Conservation (phyloP, 257 asterid species). For the Forsythia viridissima region DNA sequence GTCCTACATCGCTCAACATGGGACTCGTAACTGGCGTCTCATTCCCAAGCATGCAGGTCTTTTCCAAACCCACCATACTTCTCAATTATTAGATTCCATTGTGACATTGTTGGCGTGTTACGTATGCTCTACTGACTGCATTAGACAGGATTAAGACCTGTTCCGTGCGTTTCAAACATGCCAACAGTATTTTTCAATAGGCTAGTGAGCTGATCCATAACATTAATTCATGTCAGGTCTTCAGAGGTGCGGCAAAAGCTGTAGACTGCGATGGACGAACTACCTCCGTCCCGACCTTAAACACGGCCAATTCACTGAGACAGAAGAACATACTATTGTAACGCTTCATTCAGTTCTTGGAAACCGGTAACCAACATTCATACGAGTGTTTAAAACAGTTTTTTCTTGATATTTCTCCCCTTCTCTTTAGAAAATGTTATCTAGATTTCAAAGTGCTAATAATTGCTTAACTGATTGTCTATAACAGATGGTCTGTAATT, state of each 20-base stretch:
- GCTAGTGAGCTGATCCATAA: neutral
- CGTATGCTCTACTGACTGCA: neutral
- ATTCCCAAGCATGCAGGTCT: constrained; percentile 93
- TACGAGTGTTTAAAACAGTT: neutral
- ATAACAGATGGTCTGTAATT: constrained; percentile 82
- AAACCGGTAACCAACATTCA: constrained; percentile 47
- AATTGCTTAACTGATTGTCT: neutral
- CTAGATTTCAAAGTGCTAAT: neutral
- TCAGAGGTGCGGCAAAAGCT: constrained; percentile 93
- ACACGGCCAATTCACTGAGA: constrained; percentile 91
- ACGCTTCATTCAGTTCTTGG: constrained; percentile 95
- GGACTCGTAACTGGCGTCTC: constrained; percentile 97
- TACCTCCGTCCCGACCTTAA: constrained; percentile 96
- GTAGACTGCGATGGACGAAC: constrained; percentile 91
- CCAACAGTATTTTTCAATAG: neutral
- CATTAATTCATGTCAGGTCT: constrained; percentile 48
- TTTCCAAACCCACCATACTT: neutral
- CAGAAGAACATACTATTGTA: constrained; percentile 83
- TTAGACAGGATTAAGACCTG: neutral
- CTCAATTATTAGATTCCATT: neutral
- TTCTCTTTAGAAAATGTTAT: too few relatives aligned
- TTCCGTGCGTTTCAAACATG: neutral
- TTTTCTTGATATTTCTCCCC: neutral
- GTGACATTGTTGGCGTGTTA: neutral
- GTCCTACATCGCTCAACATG: constrained; percentile 91